A percentile compares a stretch with the other conserved stretches of the same genome.
Conservation (phyloP, 345 rosid genomes). For the Populus deltoides region DNA sequence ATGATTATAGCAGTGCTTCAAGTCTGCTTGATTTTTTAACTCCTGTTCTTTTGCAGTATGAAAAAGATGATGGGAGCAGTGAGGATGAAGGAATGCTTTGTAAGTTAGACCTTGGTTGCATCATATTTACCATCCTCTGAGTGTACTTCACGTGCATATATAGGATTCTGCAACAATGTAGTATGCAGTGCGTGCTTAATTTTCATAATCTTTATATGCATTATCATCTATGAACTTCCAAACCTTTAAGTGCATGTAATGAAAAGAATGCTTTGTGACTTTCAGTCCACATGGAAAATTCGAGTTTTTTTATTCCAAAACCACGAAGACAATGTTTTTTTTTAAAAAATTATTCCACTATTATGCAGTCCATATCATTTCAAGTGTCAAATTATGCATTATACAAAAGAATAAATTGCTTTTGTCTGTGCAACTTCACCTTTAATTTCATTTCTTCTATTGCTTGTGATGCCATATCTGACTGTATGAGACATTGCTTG, state of each 20-base stretch:
- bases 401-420: not conserved
- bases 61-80: slow-evolving; percentile 62
- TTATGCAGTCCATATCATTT: not conserved
- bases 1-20: not conserved
- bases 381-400: not conserved
- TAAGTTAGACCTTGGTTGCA: slow-evolving; percentile 40
- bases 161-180: not conserved
- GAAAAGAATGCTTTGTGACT: too few relatives aligned
- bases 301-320: not conserved
- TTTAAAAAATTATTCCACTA: not conserved
- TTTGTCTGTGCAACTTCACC: not conserved
- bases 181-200: not conserved
- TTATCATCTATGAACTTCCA: not conserved
- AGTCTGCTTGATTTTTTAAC: not conserved
- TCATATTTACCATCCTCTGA: not conserved
- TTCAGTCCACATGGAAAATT: not conserved
- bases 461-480: not conserved
- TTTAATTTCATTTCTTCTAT: not conserved
- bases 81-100: slow-evolving; percentile 96
- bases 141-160: not conserved
- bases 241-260: not conserved
- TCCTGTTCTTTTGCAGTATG: slow-evolving; percentile 45
- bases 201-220: not conserved
- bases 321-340: too few relatives aligned
- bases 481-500: slow-evolving; percentile 4